Conservation (phyloP, 352 stramenopile species). For the Phytophthora pini region DNA sequence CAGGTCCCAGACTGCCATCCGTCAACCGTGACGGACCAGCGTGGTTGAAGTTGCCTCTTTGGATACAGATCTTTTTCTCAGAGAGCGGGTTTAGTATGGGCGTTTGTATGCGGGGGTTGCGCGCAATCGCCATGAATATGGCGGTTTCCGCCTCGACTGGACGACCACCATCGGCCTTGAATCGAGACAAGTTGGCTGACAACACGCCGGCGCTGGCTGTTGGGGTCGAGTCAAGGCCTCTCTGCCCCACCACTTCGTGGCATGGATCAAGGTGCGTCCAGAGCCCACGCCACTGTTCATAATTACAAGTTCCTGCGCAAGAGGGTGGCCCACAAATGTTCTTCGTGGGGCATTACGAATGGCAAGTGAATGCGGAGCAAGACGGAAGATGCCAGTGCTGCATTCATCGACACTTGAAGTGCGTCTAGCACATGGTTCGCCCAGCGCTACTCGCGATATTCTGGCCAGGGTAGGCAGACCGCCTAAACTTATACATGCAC, state of each 20-base stretch:
- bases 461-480: no score
- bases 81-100: slow-evolving; percentile 31
- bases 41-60: slow-evolving; percentile 32
- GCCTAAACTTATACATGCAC: no score
- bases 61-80: slow-evolving; percentile 27
- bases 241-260: background rate
- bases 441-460: no score
- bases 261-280: slow-evolving; percentile 16
- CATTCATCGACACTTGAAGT: slow-evolving; percentile 9
- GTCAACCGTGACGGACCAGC: slow-evolving; percentile 1
- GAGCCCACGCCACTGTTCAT: background rate
- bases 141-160: slow-evolving; percentile 16
- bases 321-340: slow-evolving; percentile 7
- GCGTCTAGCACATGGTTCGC: no score
- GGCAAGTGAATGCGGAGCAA: slow-evolving; percentile 1
- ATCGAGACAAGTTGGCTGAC: background rate
- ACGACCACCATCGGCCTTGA: slow-evolving; percentile 7
- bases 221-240: no score
- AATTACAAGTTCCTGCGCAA: background rate
- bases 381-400: slow-evolving; percentile 18
- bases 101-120: slow-evolving; percentile 19
- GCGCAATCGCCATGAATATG: slow-evolving; percentile 20
- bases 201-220: background rate
- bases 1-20: no score
- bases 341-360: slow-evolving; percentile 12